phyloP scores from a whole-genome alignment of 2,329 filamentous ascomycete species.

The Penicillium sp. region DNA sequence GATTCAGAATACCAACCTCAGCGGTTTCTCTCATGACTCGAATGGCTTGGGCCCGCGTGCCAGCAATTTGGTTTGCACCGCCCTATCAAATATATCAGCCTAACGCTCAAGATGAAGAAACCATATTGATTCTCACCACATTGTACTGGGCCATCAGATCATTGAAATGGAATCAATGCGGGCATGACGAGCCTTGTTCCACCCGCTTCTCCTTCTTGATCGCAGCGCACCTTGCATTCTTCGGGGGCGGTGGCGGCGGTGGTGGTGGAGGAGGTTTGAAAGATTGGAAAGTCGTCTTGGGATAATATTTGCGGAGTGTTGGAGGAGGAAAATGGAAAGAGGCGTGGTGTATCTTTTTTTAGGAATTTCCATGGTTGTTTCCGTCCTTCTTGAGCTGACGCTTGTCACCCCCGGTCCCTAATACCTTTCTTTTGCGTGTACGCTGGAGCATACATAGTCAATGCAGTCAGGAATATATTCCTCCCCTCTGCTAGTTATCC shows the following conservation, averaged over 20 bases:
- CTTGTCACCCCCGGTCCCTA: not conserved
- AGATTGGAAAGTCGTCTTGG: not conserved
- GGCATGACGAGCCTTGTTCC: not conserved
- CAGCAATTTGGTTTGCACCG: not conserved
- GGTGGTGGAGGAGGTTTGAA: not conserved
- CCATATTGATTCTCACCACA: not conserved
- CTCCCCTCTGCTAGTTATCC: not conserved
- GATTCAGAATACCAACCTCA: not conserved
- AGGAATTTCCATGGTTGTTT: not conserved
- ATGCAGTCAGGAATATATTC: not conserved
- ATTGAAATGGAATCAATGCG: not conserved
- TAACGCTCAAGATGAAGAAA: not conserved
- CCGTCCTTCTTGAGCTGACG: no score
- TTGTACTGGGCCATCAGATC: not conserved
- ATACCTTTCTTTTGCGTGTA: not conserved
- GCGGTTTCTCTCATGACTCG: not conserved
- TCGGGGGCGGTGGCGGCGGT: no score
- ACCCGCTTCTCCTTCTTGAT: not conserved
- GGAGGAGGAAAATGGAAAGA: not conserved
- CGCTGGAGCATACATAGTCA: not conserved
- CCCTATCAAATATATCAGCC: not conserved
- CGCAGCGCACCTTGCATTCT: not conserved
- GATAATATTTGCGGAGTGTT: not conserved
- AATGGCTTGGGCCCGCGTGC: not conserved
- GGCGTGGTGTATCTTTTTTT: not conserved